Base-by-base conservation (phyloP, 441 rosid species). In the Biscutella auriculata region DNA sequence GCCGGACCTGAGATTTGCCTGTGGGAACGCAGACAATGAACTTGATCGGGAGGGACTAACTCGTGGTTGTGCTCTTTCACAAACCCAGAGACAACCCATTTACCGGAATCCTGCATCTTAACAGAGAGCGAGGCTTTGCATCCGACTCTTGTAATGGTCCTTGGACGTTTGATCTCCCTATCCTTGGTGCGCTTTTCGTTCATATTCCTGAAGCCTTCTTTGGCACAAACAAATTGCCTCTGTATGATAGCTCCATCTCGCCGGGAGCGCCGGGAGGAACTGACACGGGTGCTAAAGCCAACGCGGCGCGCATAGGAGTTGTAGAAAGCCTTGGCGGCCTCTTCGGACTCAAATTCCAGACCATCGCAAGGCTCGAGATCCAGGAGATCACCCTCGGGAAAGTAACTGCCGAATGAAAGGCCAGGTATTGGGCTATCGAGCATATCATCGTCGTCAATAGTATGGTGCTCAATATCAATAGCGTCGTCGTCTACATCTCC, bases 191-290 rank as follows among this genome's bases (percentile, higher is more conserved):
- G 79, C 68, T 83, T 90, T 73, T 90, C 97, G 57, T 90, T 90
- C 79, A 79, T 60, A 70, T 90, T 90, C 75, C 97, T 75, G 61
- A 81, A 83, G 3, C 95, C 94, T 67, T 92, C 97, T 66, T 83
- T 92, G 48, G 91, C 94, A 67, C 98, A 92, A 3, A 92, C 89
- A 41, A 82, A 92, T 34, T 78, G 91, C 43, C 85, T 71, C 79
- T 90, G 97, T n/a, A 90, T 87, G 58, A 90, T 90, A 21, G 97
- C 96, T 45, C 98, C 98, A 56, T 87, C 89, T 8, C 88, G 79
- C 57, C 92, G 79, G 32, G 95, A 88, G 42, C 92, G 85, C 27
- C 89, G 81, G 57, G 90, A 86, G 37, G 96, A 90, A 61, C 97
- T 90, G 40, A 90, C 97, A 14, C 97, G 89, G 27, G 97, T 90